phyloP scores from a whole-genome alignment of 345 rosid genomes.

The Iberis pinnata region DNA sequence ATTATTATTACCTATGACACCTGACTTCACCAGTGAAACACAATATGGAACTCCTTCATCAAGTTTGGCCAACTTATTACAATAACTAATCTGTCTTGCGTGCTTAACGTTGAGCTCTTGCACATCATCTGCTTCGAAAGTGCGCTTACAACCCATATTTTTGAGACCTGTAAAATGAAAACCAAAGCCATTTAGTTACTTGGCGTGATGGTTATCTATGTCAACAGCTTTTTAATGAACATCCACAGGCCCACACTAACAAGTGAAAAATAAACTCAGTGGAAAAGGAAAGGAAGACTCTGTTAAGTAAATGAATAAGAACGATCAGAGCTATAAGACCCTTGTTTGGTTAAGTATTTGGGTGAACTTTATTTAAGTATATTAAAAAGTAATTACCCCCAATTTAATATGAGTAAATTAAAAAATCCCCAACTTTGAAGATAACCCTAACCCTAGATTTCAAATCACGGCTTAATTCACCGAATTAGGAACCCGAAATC shows the following conservation, averaged over 20 bases:
- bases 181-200: constrained; percentile 14
- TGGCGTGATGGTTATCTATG: constrained; percentile 6
- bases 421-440: constrained; percentile 26
- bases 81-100: constrained; percentile 34
- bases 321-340: not conserved
- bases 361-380: not conserved
- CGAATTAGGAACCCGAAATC: constrained; percentile 15
- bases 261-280: constrained; percentile 8
- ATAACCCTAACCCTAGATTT: constrained; percentile 54
- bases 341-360: not conserved
- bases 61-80: constrained; percentile 30
- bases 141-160: constrained; percentile 46
- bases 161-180: constrained; percentile 6
- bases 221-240: too few species aligned
- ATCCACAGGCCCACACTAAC: constrained; percentile 11
- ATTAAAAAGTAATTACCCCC: constrained; percentile 13
- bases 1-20: constrained; percentile 34
- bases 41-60: constrained; percentile 28
- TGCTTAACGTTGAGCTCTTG: constrained; percentile 39
- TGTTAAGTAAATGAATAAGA: too few species aligned
- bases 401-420: constrained; percentile 18
- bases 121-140: constrained; percentile 41
- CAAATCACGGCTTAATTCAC: constrained; percentile 5
- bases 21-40: constrained; percentile 15
- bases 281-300: too few species aligned